Percentiles rank a stretch among this genome's conserved stretches.
Evolutionary conservation across 1,284 basidiomycete genomes (phyloP).

Genomic region (Ustilago cynodontis): DNA sequence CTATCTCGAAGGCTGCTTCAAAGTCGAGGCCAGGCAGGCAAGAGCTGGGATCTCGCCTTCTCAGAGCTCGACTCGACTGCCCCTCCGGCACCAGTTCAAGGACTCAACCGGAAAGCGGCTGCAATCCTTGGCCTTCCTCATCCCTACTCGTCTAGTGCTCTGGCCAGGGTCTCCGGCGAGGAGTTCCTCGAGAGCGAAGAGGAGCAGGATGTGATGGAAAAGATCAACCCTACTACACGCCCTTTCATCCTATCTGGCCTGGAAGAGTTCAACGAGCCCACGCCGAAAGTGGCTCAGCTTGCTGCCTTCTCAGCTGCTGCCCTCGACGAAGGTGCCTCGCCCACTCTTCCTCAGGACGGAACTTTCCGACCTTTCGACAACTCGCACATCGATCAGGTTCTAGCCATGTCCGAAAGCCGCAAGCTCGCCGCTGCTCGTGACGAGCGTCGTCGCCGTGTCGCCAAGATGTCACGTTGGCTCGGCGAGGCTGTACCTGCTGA

Average conservation of each 20-base stretch:
- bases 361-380: constrained; percentile 23
- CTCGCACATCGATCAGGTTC: constrained; percentile 25
- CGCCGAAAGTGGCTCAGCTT: constrained; percentile 39
- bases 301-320: constrained; percentile 39
- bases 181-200: constrained; percentile 21
- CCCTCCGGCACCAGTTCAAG: neutral
- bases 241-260: constrained; percentile 20
- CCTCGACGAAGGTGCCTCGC: constrained; percentile 40
- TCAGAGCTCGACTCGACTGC: constrained; percentile 12
- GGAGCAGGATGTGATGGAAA: constrained; percentile 9
- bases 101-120: constrained; percentile 43
- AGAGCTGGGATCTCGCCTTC: constrained; percentile 27
- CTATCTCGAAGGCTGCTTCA: constrained; percentile 30
- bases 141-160: constrained; percentile 25
- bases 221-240: constrained; percentile 8
- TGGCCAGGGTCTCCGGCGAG: constrained; percentile 8
- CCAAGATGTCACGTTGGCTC: constrained; percentile 62
- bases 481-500: constrained; percentile 54
- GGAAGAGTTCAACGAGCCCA: constrained; percentile 39
- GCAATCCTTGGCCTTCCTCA: constrained; percentile 44
- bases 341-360: constrained; percentile 41
- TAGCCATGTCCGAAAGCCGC: constrained; percentile 32
- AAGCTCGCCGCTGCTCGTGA: constrained; percentile 40
- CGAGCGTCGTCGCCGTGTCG: constrained; percentile 52
- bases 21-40: constrained; percentile 19